Evolutionary conservation across 495 filamentous ascomycete species (phyloP).

Genomic region (Glutinoglossum americanum): DNA sequence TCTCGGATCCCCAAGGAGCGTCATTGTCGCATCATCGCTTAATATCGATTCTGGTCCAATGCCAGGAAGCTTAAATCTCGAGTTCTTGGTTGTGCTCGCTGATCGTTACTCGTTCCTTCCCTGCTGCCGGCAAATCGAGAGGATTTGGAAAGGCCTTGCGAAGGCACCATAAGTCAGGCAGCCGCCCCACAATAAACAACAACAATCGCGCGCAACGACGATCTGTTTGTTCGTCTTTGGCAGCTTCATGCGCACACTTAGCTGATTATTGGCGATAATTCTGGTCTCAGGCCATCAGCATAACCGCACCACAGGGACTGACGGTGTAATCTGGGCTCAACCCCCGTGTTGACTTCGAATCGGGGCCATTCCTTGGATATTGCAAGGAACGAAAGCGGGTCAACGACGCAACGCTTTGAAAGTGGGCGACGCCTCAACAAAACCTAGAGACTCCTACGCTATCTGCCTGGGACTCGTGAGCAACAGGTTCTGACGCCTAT

Average conservation of each 20-base stretch:
- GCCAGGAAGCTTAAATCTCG: background rate
- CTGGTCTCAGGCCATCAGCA: too few species aligned
- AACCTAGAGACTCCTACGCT: background rate
- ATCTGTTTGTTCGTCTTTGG: too few species aligned
- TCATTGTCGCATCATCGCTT: background rate
- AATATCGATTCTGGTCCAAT: background rate
- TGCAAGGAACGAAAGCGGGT: background rate
- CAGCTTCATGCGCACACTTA: too few species aligned
- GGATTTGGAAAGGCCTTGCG: background rate
- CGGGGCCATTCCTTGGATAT: background rate
- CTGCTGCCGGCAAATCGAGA: background rate
- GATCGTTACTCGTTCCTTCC: background rate
- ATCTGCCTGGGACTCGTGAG: background rate
- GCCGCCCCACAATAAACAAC: background rate
- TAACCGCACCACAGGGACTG: too few species aligned
- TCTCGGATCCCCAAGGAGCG: background rate
- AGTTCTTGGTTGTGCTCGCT: background rate
- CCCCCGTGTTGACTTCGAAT: too few species aligned
- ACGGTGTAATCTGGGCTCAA: too few species aligned
- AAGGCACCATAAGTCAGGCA: background rate
- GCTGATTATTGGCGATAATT: too few species aligned
- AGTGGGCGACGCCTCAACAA: background rate
- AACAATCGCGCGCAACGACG: background rate
- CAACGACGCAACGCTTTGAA: background rate
- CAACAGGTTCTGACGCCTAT: background rate